Percentiles rank a stretch among this genome's conserved stretches.
Evolutionary conservation across 192 early-diverging fungal species (phyloP).

Genomic region (Piromyces finnis): DNA sequence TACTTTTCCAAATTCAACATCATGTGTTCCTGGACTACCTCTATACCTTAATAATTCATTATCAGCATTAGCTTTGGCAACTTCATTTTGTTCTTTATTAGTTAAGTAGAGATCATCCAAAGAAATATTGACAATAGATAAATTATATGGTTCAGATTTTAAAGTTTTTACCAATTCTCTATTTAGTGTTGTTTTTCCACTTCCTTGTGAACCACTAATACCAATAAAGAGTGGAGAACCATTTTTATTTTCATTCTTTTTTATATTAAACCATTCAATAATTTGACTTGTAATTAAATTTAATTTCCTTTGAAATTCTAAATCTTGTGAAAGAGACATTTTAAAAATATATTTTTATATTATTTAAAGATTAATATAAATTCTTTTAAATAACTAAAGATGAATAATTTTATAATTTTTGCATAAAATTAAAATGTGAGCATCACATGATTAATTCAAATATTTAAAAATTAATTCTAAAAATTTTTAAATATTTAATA

Average conservation of each 20-base stretch:
- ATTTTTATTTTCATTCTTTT: background rate
- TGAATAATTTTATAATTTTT: too few relatives aligned
- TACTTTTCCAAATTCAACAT: slow-evolving; percentile 36
- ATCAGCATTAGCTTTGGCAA: slow-evolving; percentile 13
- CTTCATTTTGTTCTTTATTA: slow-evolving; percentile 32
- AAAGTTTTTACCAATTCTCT: slow-evolving; percentile 18
- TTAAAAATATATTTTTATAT: too few relatives aligned
- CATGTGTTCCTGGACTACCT: slow-evolving; percentile 84
- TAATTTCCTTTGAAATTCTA: background rate
- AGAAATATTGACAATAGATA: slow-evolving; percentile 43
- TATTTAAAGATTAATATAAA: too few relatives aligned
- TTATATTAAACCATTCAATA: background rate
- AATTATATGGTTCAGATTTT: slow-evolving; percentile 11
- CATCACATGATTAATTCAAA: too few relatives aligned
- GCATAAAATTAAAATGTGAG: too few relatives aligned
- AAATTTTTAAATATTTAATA: too few relatives aligned
- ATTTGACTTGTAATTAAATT: background rate
- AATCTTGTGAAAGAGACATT: background rate
- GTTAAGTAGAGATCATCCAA: slow-evolving; percentile 78
- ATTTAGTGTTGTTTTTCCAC: slow-evolving; percentile 46
- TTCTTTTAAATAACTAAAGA: too few relatives aligned
- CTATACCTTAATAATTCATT: slow-evolving; percentile 65
- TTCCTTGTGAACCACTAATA: slow-evolving; percentile 66
- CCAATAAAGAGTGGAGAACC: slow-evolving; percentile 40
- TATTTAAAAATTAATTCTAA: too few relatives aligned